phyloP scores from a whole-genome alignment of 768 basidiomycete genomes.

The Russula earlei region DNA sequence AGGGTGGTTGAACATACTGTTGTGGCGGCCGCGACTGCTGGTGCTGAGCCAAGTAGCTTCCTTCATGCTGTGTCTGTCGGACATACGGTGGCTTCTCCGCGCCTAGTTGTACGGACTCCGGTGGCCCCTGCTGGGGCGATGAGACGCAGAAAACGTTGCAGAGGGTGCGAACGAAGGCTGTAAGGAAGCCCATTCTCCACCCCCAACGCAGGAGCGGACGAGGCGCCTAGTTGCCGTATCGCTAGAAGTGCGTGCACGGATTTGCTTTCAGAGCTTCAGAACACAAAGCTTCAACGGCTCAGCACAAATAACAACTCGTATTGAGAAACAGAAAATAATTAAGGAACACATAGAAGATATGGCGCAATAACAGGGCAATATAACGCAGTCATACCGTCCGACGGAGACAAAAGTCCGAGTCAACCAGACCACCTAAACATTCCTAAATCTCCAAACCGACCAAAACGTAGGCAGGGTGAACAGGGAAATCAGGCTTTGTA shows the following conservation, averaged over 20 bases:
- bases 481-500: slow-evolving; percentile 68
- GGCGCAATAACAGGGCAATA: not conserved
- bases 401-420: not conserved
- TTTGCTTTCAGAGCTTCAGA: no score
- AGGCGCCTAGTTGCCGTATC: no score
- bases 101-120: not conserved
- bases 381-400: not conserved
- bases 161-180: not conserved
- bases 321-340: not conserved
- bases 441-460: slow-evolving; percentile 67
- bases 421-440: not conserved
- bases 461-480: slow-evolving; percentile 69
- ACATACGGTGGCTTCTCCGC: not conserved
- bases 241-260: no score
- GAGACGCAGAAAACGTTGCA: slow-evolving; percentile 4
- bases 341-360: not conserved
- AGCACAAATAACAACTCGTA: no score
- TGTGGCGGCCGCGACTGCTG: slow-evolving; percentile 14
- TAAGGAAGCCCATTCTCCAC: slow-evolving; percentile 5
- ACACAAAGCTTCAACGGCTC: no score
- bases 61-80: slow-evolving; percentile 16
- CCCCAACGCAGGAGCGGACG: no score
- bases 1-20: slow-evolving; percentile 4
- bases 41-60: not conserved
- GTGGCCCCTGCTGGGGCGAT: not conserved